phyloP scores from a whole-genome alignment of 192 early-diverging fungal species.

The Phycomyces nitens region DNA sequence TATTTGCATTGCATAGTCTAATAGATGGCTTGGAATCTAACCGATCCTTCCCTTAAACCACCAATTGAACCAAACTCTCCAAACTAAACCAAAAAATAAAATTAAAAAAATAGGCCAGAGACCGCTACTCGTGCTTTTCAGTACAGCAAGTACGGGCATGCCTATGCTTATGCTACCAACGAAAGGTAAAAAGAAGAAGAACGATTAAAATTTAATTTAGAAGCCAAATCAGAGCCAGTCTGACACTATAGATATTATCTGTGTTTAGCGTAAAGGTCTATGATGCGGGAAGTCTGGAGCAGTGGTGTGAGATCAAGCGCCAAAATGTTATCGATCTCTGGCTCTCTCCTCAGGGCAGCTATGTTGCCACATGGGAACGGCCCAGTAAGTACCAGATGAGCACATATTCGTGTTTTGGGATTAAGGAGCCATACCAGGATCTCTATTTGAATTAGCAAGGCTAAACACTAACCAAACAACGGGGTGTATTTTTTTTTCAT shows the following conservation, averaged over 20 bases:
- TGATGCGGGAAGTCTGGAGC: slow-evolving; percentile 59
- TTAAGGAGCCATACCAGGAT: too few species aligned
- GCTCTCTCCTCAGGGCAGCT: slow-evolving; percentile 91
- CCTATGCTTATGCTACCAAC: slow-evolving; percentile 62
- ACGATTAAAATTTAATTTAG: slow-evolving; percentile 5
- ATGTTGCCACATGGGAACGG: slow-evolving; percentile 86
- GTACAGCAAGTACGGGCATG: slow-evolving; percentile 73
- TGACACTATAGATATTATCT: too few species aligned
- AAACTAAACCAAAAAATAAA: slow-evolving; percentile 4
- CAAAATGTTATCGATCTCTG: slow-evolving; percentile 77
- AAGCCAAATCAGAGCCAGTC: too few species aligned
- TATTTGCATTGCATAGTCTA: too few species aligned
- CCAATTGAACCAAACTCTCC: too few species aligned
- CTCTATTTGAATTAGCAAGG: background rate
- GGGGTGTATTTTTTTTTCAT: background rate
- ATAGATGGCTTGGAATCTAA: too few species aligned
- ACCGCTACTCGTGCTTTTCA: slow-evolving; percentile 52
- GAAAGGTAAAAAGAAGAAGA: slow-evolving; percentile 59
- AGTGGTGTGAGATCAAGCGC: slow-evolving; percentile 60
- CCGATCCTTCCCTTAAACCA: background rate
- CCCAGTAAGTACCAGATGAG: slow-evolving; percentile 59
- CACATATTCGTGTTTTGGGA: too few species aligned
- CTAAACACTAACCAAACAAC: background rate
- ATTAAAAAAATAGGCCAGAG: slow-evolving; percentile 29
- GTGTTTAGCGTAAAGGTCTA: slow-evolving; percentile 64